Percentiles rank a stretch among this genome's conserved stretches.
phyloP scores from a whole-genome alignment of 129 eudicot species.

The Artemisia tridentata region DNA sequence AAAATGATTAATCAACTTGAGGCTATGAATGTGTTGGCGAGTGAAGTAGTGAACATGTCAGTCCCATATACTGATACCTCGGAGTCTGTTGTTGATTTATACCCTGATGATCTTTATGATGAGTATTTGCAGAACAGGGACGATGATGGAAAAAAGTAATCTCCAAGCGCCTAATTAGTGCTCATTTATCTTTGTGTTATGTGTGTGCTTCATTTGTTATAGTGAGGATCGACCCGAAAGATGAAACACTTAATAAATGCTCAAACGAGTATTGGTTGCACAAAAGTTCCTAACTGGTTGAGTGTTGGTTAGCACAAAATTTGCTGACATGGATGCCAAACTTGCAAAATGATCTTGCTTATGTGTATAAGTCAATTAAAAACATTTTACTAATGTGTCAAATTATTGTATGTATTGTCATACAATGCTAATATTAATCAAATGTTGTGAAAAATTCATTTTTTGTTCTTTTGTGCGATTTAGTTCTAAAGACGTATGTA shows the following conservation, averaged over 20 bases:
- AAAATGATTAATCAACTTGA: conserved; percentile 24
- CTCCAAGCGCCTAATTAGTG: background rate
- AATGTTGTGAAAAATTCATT: too few relatives aligned
- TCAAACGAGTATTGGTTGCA: background rate
- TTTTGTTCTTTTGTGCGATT: too few relatives aligned
- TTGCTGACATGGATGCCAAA: background rate
- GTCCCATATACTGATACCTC: conserved; percentile 41
- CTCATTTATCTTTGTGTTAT: background rate
- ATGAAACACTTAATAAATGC: background rate
- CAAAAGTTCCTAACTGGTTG: background rate
- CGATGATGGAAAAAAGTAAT: background rate
- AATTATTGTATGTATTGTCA: too few relatives aligned
- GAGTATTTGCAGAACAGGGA: conserved; percentile 36
- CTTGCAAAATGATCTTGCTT: background rate
- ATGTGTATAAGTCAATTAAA: too few relatives aligned
- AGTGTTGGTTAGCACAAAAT: background rate
- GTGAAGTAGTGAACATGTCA: conserved; percentile 32
- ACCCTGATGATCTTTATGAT: conserved; percentile 29
- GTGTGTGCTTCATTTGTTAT: conserved; percentile 7
- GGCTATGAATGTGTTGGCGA: conserved; percentile 11
- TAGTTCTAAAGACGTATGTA: too few relatives aligned
- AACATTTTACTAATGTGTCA: too few relatives aligned
- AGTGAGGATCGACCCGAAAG: background rate
- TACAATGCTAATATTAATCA: too few relatives aligned
- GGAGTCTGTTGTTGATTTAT: conserved; percentile 35